A percentile compares a stretch with the other conserved stretches of the same genome.
Conservation (phyloP, 345 rosid species). For the Xanthoceras sorbifolium region DNA sequence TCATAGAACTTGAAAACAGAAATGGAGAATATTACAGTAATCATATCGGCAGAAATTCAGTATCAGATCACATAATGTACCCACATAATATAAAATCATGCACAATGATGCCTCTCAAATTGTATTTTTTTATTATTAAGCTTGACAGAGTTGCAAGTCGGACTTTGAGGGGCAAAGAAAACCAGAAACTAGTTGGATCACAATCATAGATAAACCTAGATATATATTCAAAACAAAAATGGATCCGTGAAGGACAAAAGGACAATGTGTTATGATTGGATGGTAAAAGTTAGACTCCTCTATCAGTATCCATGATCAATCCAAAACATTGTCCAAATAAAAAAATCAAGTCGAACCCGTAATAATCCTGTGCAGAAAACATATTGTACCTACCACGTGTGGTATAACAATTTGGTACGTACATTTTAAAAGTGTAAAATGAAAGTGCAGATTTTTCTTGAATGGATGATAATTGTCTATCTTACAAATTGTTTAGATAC, state of each 20-base stretch:
- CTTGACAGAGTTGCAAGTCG: background rate
- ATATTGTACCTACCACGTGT: background rate
- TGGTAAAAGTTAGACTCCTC: background rate
- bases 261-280: background rate
- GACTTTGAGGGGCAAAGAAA: background rate
- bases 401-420: background rate
- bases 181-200: background rate
- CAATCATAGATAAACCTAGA: background rate
- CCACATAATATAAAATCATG: background rate
- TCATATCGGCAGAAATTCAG: background rate
- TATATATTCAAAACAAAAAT: conserved; percentile 10
- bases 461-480: background rate
- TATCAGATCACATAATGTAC: background rate
- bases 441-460: background rate
- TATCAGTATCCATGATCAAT: background rate
- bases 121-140: background rate
- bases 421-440: background rate
- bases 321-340: background rate
- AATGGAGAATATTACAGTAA: conserved; percentile 2
- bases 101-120: background rate
- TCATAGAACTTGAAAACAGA: conserved; percentile 9
- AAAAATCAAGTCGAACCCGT: background rate
- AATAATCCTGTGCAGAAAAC: background rate
- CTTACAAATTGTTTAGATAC: background rate
- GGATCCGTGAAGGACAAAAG: background rate